phyloP scores from a whole-genome alignment of 805 yeast species.

The Candida koratica region DNA sequence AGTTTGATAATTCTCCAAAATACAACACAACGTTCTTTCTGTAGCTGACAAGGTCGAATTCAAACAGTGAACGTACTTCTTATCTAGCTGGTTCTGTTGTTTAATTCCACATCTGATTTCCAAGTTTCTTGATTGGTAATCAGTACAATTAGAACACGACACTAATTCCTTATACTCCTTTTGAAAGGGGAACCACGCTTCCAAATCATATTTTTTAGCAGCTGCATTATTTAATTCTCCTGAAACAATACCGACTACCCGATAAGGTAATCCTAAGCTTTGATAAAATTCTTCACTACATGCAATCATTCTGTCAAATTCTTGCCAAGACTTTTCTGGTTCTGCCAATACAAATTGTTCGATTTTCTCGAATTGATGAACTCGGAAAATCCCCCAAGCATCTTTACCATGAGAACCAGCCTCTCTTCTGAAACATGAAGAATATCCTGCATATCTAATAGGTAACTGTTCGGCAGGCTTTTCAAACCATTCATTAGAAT shows the following conservation, averaged over 20 bases:
- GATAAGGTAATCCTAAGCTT: constrained; percentile 87
- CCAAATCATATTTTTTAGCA: constrained; percentile 96
- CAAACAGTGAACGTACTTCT: constrained; percentile 97
- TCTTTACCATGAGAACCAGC: constrained; percentile 99
- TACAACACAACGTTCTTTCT: constrained; percentile 96
- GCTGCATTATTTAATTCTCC: constrained; percentile 99
- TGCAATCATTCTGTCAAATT: constrained; percentile 93
- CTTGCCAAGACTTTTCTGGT: constrained; percentile 97
- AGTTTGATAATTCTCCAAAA: constrained; percentile 95
- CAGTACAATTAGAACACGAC: constrained; percentile 98
- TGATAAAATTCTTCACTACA: constrained; percentile 90
- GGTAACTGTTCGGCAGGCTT: constrained; percentile 96
- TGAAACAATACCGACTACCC: constrained; percentile 96
- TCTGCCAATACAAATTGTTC: constrained; percentile 95
- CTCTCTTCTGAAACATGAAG: constrained; percentile 98
- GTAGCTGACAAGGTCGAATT: constrained; percentile 97
- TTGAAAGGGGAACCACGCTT: constrained; percentile 99
- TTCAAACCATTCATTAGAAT: constrained; percentile 97
- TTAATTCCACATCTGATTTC: constrained; percentile 99
- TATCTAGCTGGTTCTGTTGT: constrained; percentile 89
- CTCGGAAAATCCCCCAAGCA: constrained; percentile 99
- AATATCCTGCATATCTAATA: constrained; percentile 93
- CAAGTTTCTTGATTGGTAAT: constrained; percentile 96
- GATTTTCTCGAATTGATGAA: constrained; percentile 96
- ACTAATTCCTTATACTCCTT: constrained; percentile 97